These are phyloP conservation scores for Cystoderma amianthinum DNA, from an alignment of 768 basidiomycete genomes.

Conservation along the genomic window DNA sequence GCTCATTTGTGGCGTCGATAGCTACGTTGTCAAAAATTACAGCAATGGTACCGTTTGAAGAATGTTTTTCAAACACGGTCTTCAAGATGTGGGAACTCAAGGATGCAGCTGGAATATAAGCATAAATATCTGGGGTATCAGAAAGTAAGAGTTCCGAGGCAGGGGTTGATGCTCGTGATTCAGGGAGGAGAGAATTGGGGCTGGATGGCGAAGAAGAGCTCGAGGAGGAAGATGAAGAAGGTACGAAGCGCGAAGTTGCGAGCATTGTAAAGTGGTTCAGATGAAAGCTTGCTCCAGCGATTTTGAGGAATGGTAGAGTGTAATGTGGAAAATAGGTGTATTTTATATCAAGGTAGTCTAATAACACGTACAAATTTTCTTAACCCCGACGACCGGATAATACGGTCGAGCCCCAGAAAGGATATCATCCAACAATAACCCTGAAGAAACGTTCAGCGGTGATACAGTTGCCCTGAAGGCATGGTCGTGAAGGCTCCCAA, in stretches of 20 bases:
- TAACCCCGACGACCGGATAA: not conserved
- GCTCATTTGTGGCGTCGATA: not conserved
- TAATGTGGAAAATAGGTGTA: conserved; percentile 5
- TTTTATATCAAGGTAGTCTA: conserved; percentile 20
- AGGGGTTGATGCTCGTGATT: conserved; percentile 28
- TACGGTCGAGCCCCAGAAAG: too few relatives aligned
- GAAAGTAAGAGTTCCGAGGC: conserved; percentile 15
- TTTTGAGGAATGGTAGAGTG: conserved; percentile 4
- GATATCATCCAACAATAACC: not conserved
- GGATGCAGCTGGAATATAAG: conserved; percentile 13
- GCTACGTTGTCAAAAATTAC: conserved; percentile 18
- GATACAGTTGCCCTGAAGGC: too few relatives aligned
- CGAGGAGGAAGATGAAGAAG: conserved; percentile 12
- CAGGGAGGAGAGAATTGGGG: conserved; percentile 22
- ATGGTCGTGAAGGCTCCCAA: too few relatives aligned
- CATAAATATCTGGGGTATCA: conserved; percentile 12
- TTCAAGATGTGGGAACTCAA: conserved; percentile 15
- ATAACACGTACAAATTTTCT: conserved; percentile 13
- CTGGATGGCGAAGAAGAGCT: conserved; percentile 24
- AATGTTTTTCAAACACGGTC: conserved; percentile 24
- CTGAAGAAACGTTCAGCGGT: too few relatives aligned
- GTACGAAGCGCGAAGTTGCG: not conserved
- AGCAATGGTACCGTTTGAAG: conserved; percentile 19
- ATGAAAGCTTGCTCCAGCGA: not conserved
- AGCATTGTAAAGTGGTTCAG: not conserved